Evolutionary conservation across 331 rosid species (phyloP).

Genomic region (Malus hybrid): DNA sequence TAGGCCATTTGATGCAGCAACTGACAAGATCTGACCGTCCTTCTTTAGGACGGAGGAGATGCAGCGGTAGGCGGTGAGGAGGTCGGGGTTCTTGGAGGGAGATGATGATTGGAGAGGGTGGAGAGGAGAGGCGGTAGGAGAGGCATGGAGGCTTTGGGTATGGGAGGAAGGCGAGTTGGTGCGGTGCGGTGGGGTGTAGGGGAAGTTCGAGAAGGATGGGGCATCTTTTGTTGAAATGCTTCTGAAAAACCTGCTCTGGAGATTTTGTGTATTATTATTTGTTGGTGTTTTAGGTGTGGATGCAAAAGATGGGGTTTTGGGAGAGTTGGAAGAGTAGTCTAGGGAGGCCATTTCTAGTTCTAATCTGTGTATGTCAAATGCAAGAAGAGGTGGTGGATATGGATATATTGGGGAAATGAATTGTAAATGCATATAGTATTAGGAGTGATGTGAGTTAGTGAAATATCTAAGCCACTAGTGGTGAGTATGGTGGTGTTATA

Average conservation of each 20-base stretch:
- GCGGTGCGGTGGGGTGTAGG: slow-evolving; percentile 51
- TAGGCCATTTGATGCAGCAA: slow-evolving; percentile 52
- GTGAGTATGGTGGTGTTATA: background rate
- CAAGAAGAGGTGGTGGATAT: background rate
- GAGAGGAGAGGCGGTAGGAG: slow-evolving; percentile 55
- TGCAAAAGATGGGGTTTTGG: slow-evolving; percentile 47
- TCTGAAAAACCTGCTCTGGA: slow-evolving; percentile 30
- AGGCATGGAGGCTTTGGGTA: slow-evolving; percentile 55
- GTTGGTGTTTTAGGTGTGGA: background rate
- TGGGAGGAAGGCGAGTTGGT: slow-evolving; percentile 45
- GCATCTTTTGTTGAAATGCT: slow-evolving; percentile 69
- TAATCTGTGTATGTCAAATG: background rate
- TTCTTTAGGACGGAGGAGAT: slow-evolving; percentile 73
- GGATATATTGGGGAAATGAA: background rate
- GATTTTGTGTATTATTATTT: background rate
- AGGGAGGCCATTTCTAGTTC: slow-evolving; percentile 21
- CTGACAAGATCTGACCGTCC: slow-evolving; percentile 72
- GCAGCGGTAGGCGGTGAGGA: slow-evolving; percentile 52
- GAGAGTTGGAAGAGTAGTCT: slow-evolving; percentile 44
- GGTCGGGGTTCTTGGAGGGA: slow-evolving; percentile 28
- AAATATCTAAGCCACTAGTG: too few relatives aligned
- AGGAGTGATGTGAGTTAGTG: too few relatives aligned
- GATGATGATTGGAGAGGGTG: slow-evolving; percentile 9
- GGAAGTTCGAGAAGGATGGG: slow-evolving; percentile 39
- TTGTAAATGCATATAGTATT: too few relatives aligned